A percentile compares a stretch with the other conserved stretches of the same genome.
phyloP scores from a whole-genome alignment of 108 stramenopile genomes.

The Nitzschia palea region DNA sequence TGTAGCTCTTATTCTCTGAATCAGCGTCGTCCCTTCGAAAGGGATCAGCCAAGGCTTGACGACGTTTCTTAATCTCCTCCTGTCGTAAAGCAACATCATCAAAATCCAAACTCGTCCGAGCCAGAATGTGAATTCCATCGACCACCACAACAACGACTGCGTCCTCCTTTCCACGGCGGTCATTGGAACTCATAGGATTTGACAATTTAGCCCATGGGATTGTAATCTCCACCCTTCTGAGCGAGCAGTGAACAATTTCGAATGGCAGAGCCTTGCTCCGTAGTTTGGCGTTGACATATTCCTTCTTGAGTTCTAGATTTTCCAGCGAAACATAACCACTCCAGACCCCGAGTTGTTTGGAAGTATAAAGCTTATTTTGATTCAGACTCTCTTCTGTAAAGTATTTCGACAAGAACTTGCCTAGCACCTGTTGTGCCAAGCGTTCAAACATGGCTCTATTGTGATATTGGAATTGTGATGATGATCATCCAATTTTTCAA shows the following conservation, averaged over 20 bases:
- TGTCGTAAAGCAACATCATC: slow-evolving; percentile 43
- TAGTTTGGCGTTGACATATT: slow-evolving; percentile 44
- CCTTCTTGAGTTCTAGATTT: slow-evolving; percentile 44
- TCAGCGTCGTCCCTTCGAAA: slow-evolving; percentile 13
- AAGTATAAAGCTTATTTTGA: slow-evolving; percentile 23
- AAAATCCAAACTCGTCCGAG: slow-evolving; percentile 45
- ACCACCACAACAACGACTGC: slow-evolving; percentile 58
- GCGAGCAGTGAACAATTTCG: slow-evolving; percentile 46
- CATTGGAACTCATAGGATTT: slow-evolving; percentile 15
- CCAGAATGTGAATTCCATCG: slow-evolving; percentile 51
- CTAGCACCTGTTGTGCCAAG: slow-evolving; percentile 48
- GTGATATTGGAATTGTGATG: too few relatives aligned
- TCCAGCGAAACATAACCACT: slow-evolving; percentile 56
- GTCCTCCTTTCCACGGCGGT: background rate
- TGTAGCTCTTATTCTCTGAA: slow-evolving; percentile 7
- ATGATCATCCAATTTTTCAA: too few relatives aligned
- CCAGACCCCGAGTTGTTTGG: slow-evolving; percentile 59
- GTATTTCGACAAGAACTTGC: slow-evolving; percentile 56
- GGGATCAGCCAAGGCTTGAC: slow-evolving; percentile 24
- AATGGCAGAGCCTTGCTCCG: slow-evolving; percentile 50
- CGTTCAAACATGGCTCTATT: slow-evolving; percentile 53
- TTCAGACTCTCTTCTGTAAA: slow-evolving; percentile 46
- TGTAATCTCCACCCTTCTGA: slow-evolving; percentile 52
- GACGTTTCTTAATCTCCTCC: slow-evolving; percentile 32
- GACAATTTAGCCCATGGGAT: slow-evolving; percentile 65